A percentile compares a stretch with the other conserved stretches of the same genome.
Conservation (phyloP, 1,284 basidiomycete genomes). For the Ceratobasidium sp. region DNA sequence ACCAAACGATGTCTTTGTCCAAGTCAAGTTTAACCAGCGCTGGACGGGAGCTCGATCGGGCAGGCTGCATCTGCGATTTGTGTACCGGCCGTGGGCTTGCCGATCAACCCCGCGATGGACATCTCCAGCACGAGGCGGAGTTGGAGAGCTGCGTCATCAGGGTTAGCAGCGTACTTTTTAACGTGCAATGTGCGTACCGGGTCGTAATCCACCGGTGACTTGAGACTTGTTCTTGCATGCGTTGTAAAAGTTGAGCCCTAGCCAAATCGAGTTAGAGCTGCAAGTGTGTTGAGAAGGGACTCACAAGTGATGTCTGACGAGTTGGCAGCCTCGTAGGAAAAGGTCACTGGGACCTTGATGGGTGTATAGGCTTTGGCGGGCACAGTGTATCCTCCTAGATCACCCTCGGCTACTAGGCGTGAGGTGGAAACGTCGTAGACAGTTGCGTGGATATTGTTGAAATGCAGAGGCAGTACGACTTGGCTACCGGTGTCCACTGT, state of each 20-base stretch:
- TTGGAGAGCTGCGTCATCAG: constrained; percentile 60
- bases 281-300: constrained; percentile 44
- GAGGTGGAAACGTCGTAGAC: constrained; percentile 70
- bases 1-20: too few species aligned
- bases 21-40: constrained; percentile 44
- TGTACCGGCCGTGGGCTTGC: constrained; percentile 59
- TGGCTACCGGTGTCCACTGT: constrained; percentile 70
- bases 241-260: constrained; percentile 80
- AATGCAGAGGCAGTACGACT: constrained; percentile 70
- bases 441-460: constrained; percentile 66
- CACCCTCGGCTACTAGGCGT: constrained; percentile 68
- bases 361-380: constrained; percentile 67
- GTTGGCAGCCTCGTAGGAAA: constrained; percentile 82
- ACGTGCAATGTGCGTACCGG: constrained; percentile 56
- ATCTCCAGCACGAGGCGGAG: constrained; percentile 73
- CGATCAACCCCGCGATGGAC: constrained; percentile 72
- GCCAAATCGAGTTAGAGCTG: background rate
- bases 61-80: constrained; percentile 70
- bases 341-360: constrained; percentile 75
- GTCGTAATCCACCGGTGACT: constrained; percentile 60
- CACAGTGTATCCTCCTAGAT: constrained; percentile 59
- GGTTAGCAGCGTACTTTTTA: constrained; percentile 4
- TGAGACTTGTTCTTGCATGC: constrained; percentile 71
- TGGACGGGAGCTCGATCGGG: constrained; percentile 73
- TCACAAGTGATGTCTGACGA: constrained; percentile 79